Base-by-base conservation (phyloP, 495 filamentous ascomycete genomes). In the Aspergillus haitiensis region DNA sequence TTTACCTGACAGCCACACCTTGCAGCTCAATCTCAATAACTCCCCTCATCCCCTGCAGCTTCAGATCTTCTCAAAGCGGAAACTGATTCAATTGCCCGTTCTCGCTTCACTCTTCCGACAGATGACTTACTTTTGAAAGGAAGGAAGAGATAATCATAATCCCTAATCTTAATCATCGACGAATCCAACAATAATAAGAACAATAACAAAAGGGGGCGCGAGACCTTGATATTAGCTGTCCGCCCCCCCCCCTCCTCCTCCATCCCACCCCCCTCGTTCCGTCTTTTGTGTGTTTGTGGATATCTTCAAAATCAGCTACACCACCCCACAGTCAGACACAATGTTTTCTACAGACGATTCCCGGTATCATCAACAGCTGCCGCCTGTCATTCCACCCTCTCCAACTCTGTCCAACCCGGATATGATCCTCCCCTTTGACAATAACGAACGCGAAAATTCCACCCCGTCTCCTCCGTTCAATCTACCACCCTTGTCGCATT, bases 331-430 rank as follows among this genome's bases (percentile, higher is more conserved):
- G 12, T n/a, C 37, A 39, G 15, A 9, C 21, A 56, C 31, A n/a
- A 47, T 60, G 58, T 54, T 48, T 54, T 60, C 58, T 34, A 33
- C 52, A 15, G 64, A 66, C 21, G 64, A 63, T 42, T 21, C 34
- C 11, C 56, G 37, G 21, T 56, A 55, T 60, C 63, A 52, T 18
- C 58, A 46, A 7, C 56, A 52, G 9, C 59, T 39, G 48, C 63
- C 67, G 10, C 60, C 58, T 2, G 46, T 53, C 2, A 63, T 68
- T 35, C 62, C 67, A 10, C 82, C 86, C 32, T 95, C 90, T 50
- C 92, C 92, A 46, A 94, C 92, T 7, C 76, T 97, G 59, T 92
- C 91, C n/a, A 92, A 95, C 72, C 91, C 91, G 37, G 91, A 94
- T 71, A 92, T 97, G 91, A 95, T 97, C 60, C 79, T 97, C 40